Evolutionary conservation across 768 basidiomycete species (phyloP), one percentile per base, ranked within the genome.

Genomic region (Fibroporia radiculosa): DNA sequence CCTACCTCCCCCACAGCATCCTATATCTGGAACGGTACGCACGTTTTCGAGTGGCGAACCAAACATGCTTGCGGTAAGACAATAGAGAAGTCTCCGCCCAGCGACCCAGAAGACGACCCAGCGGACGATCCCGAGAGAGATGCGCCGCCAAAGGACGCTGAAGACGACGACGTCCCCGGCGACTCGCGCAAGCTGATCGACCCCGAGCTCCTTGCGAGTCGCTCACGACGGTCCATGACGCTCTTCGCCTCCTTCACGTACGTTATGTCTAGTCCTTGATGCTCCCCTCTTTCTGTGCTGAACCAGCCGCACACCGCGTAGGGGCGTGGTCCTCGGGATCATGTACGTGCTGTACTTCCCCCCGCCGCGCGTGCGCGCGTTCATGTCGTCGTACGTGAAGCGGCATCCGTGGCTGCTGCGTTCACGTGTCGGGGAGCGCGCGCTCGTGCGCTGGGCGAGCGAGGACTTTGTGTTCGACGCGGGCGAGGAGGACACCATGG

Each of bases 391-490:
- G 16, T 56, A 48, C 49, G 29, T 53, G 40, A 55, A 56, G 42
- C 33, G 47, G 28, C 59, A 56, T 44, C 56, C 57, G 19, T 45
- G 49, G n/a, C 43, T 57, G 28, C 43, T 50, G 44, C 52, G 50
- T 23, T 71, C 68, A 57, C 62, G 69, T 22, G 62, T 63, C 10
- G 65, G 66, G 3, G 71, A 71, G 44, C 54, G 59, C 31, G 57
- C 65, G 19, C 66, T 77, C 16, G 62, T 73, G 40, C 63, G 62
- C 12, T 74, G 73, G 72, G 70, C 70, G 33, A 61, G 72, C 42
- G 73, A 74, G 48, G 73, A 75, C 39, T 64, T 73, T 60, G 57
- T 63, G 12, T 59, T 64, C 40, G 62, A 62, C 14, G 55, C 48
- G 20, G 47, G 47, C 26, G 64, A 66, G 29, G 68, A 67, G 43